Percentiles rank a stretch among this genome's conserved stretches.
Conservation (phyloP, 2,329 filamentous ascomycete species). For the Neospermospora avenae region DNA sequence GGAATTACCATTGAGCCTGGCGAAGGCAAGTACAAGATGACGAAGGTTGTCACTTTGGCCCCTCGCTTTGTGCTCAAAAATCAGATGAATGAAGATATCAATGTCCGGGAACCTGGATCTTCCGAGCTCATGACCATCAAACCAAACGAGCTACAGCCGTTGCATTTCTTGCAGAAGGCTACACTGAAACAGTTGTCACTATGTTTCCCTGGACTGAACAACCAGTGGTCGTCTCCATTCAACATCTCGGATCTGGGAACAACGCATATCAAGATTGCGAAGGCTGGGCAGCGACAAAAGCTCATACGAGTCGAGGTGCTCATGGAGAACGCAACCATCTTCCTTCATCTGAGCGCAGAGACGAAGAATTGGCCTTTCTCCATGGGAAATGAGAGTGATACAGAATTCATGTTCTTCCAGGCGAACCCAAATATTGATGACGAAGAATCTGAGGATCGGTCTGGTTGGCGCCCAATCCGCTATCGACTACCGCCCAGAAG, state of each 20-base stretch:
- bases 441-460: slow-evolving; percentile 77
- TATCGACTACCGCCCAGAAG: slow-evolving; percentile 90
- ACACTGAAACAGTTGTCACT: slow-evolving; percentile 85
- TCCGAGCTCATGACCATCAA: slow-evolving; percentile 78
- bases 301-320: slow-evolving; percentile 85
- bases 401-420: slow-evolving; percentile 95
- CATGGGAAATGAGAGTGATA: slow-evolving; percentile 97
- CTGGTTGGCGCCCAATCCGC: slow-evolving; percentile 86
- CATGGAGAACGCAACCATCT: slow-evolving; percentile 90
- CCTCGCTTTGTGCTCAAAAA: slow-evolving; percentile 94
- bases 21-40: slow-evolving; percentile 96
- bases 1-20: slow-evolving; percentile 87
- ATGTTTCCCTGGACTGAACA: slow-evolving; percentile 90
- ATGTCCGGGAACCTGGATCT: slow-evolving; percentile 88
- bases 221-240: slow-evolving; percentile 96
- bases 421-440: slow-evolving; percentile 91
- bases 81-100: slow-evolving; percentile 82
- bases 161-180: slow-evolving; percentile 85
- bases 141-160: slow-evolving; percentile 73
- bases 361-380: slow-evolving; percentile 97
- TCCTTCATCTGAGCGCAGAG: slow-evolving; percentile 85
- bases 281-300: slow-evolving; percentile 82
- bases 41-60: slow-evolving; percentile 89
- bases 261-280: slow-evolving; percentile 89
- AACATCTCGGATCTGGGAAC: slow-evolving; percentile 94